These are phyloP conservation scores for Cyberlindnera euphorbiae DNA, from an alignment of 805 yeast genomes.

Conservation along the genomic window DNA sequence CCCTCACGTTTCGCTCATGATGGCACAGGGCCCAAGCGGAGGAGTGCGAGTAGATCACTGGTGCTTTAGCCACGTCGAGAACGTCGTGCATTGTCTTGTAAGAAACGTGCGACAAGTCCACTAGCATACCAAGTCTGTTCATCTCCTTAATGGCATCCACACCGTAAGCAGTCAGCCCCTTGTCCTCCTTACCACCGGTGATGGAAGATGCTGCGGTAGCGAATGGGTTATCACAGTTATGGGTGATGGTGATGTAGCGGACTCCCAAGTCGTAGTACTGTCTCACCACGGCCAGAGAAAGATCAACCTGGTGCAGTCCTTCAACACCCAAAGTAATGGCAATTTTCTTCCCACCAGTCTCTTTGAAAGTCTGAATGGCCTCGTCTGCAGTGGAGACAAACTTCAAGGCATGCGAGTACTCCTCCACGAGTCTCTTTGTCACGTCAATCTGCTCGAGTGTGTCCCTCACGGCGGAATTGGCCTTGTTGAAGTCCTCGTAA, in stretches of 20 bases:
- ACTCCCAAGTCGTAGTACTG: slow-evolving; percentile 47
- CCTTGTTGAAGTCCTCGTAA: slow-evolving; percentile 40
- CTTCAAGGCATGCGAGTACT: slow-evolving; percentile 35
- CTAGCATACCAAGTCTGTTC: slow-evolving; percentile 51
- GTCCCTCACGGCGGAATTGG: slow-evolving; percentile 43
- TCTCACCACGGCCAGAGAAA: slow-evolving; percentile 44
- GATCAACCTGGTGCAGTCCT: slow-evolving; percentile 49
- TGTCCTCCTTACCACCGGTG: slow-evolving; percentile 40
- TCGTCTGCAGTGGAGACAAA: slow-evolving; percentile 39
- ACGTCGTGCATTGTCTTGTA: slow-evolving; percentile 44
- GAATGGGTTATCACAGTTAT: slow-evolving; percentile 53
- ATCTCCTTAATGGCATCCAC: slow-evolving; percentile 38
- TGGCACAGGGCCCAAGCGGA: slow-evolving; percentile 37
- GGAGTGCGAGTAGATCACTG: slow-evolving; percentile 47
- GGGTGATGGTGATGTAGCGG: slow-evolving; percentile 49
- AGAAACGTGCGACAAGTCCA: slow-evolving; percentile 46
- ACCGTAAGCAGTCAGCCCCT: slow-evolving; percentile 40
- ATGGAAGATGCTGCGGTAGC: slow-evolving; percentile 50
- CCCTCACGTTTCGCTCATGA: slow-evolving; percentile 45
- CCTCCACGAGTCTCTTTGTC: slow-evolving; percentile 38
- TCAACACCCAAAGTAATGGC: slow-evolving; percentile 49
- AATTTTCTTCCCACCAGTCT: slow-evolving; percentile 28
- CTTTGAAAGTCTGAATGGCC: slow-evolving; percentile 33
- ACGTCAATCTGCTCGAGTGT: slow-evolving; percentile 53
- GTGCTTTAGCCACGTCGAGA: slow-evolving; percentile 36